Base-by-base conservation (phyloP, 768 basidiomycete species). In the Tylopilus cervinicoccineus region DNA sequence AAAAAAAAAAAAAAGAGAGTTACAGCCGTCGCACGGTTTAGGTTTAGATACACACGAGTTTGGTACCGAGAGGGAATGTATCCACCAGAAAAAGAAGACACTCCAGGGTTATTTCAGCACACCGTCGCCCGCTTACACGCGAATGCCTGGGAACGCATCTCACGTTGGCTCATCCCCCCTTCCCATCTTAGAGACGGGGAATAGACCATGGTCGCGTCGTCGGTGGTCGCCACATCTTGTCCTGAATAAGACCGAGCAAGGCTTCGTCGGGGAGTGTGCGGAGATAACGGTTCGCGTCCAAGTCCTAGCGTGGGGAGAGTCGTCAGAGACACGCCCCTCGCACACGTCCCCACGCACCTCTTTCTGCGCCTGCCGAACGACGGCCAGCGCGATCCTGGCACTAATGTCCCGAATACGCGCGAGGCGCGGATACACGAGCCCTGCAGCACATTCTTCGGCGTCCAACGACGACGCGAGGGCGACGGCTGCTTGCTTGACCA, bases 371-470 rank as follows among this genome's bases (percentile, higher is more conserved):
- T 78, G 71, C 37, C 78, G 71, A 36, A 88, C 73, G 23, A 87
- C 83, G n/a, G 76, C 72, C 33, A 76, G 57, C 14, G 86, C 82
- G 42, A 89, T 79, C 38, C 66, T 53, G 5, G 79, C 79, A 45
- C 81, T 83, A 54, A 88, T 76, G 40, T 83, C 80, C 22, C 87
- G 72, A 56, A 88, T 79, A 16, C 87, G 76, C 7, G 66, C 70
- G 16, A 89, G 71, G 23, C 84, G 77, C 9, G 87, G 88, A 54
- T 88, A 90, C 11, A 90, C 73, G 29, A 87, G 63, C 5, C 76
- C 77, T 3, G 72, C 69, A 0, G 67, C 72, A 4, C 59, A 65
- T 63, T 89, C 88, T 13, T 82, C 81, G 0, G 64, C 57, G 4
- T 72, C 76, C 44, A 88, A 63, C 1, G 81, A 78, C 32, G 76